Base-by-base conservation (phyloP, 345 rosid species). In the Kernera saxatilis region DNA sequence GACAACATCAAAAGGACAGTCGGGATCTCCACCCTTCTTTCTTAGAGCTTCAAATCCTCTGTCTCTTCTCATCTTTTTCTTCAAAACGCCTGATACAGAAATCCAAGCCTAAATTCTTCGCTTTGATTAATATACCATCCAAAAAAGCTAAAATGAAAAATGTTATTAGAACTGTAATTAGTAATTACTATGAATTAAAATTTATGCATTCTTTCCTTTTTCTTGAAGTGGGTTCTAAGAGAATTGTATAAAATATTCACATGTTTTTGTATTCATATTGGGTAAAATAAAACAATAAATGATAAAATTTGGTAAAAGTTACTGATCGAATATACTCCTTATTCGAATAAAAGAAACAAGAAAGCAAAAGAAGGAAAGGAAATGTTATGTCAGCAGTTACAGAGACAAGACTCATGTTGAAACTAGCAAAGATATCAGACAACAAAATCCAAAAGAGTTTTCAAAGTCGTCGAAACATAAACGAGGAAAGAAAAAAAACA, bases 51-150 rank as follows among this genome's bases (percentile, higher is more conserved):
- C 87, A 67, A 78, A 70, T 36, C 83, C 85, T 64, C 57, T 70
- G 66, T 70, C 82, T 76, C 80, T 80, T 84, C 78, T 89, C 85
- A 62, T 86, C 49, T 66, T 77, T 63, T 78, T 77, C 83, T 73
- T 71, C 79, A 74, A 37, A 71, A 13, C 70, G 10, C 85, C 98
- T 91, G 93, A 81, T 64, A 67, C 48, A 61, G 19, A 51, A 57
- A 59, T 19, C 13, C 22, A 67, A 19, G 32, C 12, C 23, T 69
- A 11, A 43, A 22, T 10, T 41, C 5, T 41, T 68, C 19, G 23
- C 14, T 41, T 55, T n/a, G 5, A 22, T 25, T 33, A 35, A 35
- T 8, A 35, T 2, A 46, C 36, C 33, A 41, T 29, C 53, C 15
- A 27, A 37, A 37, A 69, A n/a, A 25, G 0, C 5, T 13, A 15